A percentile compares a stretch with the other conserved stretches of the same genome.
These are phyloP conservation scores for Colletotrichum sp. DNA, from an alignment of 2,329 filamentous ascomycete species.

Conservation along the genomic window DNA sequence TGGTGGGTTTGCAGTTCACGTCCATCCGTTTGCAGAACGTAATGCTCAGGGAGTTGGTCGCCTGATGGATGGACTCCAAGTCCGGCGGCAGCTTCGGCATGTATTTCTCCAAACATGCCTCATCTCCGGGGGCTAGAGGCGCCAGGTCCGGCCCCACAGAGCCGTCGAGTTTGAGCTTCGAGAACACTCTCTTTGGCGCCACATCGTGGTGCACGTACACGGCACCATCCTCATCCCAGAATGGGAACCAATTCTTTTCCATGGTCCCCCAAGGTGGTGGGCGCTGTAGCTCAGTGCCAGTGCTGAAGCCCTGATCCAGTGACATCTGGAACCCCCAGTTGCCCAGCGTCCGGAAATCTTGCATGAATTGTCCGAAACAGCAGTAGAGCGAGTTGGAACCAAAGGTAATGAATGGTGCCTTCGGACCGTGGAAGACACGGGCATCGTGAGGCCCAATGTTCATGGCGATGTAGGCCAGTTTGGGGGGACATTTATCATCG, in stretches of 20 bases:
- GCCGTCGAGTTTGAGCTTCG: constrained; percentile 49
- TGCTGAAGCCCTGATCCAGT: constrained; percentile 39
- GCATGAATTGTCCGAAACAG: constrained; percentile 63
- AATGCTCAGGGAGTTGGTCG: constrained; percentile 62
- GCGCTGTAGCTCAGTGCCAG: constrained; percentile 56
- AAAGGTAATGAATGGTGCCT: constrained; percentile 54
- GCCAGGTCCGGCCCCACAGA: constrained; percentile 53
- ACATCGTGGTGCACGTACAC: constrained; percentile 61
- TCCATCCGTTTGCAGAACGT: constrained; percentile 59
- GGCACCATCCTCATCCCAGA: constrained; percentile 56
- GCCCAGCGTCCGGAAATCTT: constrained; percentile 56
- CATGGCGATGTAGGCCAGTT: constrained; percentile 44
- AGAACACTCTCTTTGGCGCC: constrained; percentile 53
- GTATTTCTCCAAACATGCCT: constrained; percentile 49
- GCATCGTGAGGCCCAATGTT: constrained; percentile 63
- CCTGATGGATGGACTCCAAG: constrained; percentile 60
- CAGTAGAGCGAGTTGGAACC: constrained; percentile 59
- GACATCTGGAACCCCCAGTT: constrained; percentile 42
- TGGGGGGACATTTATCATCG: constrained; percentile 46
- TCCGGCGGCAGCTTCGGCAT: constrained; percentile 42
- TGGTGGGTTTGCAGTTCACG: constrained; percentile 41
- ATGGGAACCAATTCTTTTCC: constrained; percentile 69
- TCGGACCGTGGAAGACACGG: constrained; percentile 60
- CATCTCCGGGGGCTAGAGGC: constrained; percentile 41
- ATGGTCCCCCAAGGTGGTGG: constrained; percentile 47